Evolutionary conservation across 2,329 filamentous ascomycete species (phyloP), one percentile per base, ranked within the genome.

Genomic region (Stachybotrys echinatus): DNA sequence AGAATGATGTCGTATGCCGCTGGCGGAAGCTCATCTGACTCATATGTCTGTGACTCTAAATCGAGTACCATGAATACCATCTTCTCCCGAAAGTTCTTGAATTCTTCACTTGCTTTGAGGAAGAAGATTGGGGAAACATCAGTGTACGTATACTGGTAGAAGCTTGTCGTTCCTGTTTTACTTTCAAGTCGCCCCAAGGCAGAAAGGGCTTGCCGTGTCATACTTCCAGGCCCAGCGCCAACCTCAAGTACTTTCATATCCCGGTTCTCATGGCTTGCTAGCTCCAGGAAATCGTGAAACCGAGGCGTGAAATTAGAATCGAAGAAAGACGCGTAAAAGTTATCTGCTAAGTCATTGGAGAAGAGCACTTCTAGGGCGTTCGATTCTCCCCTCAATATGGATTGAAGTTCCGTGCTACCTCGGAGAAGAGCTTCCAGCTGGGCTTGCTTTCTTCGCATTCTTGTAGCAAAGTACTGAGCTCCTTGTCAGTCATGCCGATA

Each of bases 111-210:
- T 0, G 64, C 64, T 1, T 48, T 44, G 12, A 58, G 57, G 23
- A 72, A 69, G 54, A 70, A 70, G 1, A 50, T 58, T 0, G 58
- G 51, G 0, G 67, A 73, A 5, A 74, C 65, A 42, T 76, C 72
- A 0, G 71, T 73, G 45, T 65, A 75, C 0, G 61, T 67, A 52
- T 74, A 73, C 17, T 65, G 54, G 0, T 55, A 49, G 40, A 67
- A 67, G 39, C 39, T 10, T 18, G 39, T 8, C 39, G 10, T 43
- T 23, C 17, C 58, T 37, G 7, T 60, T 27, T 49, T 23, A 6
- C 47, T 50, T 44, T 61, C 61, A 10, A 58, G 55, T 6, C 49
- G 52, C 12, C 54, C 44, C 23, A 66, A 50, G 3, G 53, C 39
- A 1, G 47, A 50, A 0, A 70, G 18, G 19, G 67, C 49, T 4